Evolutionary conservation across 805 yeast genomes (phyloP).

Genomic region (Millerozyma miso): DNA sequence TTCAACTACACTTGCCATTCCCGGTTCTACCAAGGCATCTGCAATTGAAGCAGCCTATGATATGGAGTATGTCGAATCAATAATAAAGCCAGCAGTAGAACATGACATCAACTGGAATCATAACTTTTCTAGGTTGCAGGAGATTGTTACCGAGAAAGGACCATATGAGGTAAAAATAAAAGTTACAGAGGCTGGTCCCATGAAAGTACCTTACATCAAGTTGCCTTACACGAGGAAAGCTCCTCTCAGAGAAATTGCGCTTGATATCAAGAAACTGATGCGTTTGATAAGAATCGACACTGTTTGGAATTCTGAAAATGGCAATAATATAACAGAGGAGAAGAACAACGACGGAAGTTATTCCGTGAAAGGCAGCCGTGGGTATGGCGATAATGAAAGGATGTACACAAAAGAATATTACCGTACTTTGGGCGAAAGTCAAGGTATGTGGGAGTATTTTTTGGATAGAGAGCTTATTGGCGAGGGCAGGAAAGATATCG

Average conservation of each 20-base stretch:
- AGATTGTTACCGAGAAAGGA: constrained; percentile 28
- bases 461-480: constrained; percentile 8
- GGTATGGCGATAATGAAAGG: constrained; percentile 23
- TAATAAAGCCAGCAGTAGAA: constrained; percentile 31
- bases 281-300: constrained; percentile 17
- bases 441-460: constrained; percentile 34
- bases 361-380: constrained; percentile 23
- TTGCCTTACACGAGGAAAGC: constrained; percentile 18
- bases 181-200: constrained; percentile 28
- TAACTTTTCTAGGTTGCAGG: constrained; percentile 15
- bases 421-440: constrained; percentile 20
- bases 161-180: constrained; percentile 30
- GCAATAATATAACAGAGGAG: constrained; percentile 6
- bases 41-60: constrained; percentile 28
- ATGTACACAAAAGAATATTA: constrained; percentile 28
- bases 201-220: constrained; percentile 23
- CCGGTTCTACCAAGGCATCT: constrained; percentile 19
- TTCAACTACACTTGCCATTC: constrained; percentile 11
- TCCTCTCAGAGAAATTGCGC: constrained; percentile 22
- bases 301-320: constrained; percentile 22
- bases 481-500: constrained; percentile 4
- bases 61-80: constrained; percentile 24
- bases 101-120: constrained; percentile 27
- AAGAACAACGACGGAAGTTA: constrained; percentile 25
- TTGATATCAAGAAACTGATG: constrained; percentile 30